Percentiles rank a stretch among this genome's conserved stretches.
Evolutionary conservation across 345 rosid genomes (phyloP).

Genomic region (Citrus unshiu): DNA sequence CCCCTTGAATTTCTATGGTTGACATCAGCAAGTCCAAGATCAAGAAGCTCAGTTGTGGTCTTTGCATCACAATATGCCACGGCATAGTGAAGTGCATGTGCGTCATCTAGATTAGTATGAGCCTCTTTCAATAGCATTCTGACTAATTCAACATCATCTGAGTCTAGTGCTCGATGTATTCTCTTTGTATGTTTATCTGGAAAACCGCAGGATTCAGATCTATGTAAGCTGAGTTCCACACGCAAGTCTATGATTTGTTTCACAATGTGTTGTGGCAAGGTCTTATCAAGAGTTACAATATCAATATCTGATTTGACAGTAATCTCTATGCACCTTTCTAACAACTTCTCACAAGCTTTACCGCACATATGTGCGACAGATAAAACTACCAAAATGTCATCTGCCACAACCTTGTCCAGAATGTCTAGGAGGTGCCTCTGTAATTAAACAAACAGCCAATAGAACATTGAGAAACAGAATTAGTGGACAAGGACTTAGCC

Average conservation of each 20-base stretch:
- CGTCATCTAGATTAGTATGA: constrained; percentile 60
- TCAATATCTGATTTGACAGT: constrained; percentile 24
- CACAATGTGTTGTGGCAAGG: no score
- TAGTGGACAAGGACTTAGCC: background rate
- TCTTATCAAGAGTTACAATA: no score
- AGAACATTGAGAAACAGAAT: background rate
- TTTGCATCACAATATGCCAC: constrained; percentile 75
- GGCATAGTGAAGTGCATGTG: constrained; percentile 77
- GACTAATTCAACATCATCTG: constrained; percentile 83
- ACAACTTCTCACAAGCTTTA: constrained; percentile 47
- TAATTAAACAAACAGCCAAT: constrained; percentile 19
- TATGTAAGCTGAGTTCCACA: constrained; percentile 30
- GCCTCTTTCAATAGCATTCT: constrained; percentile 72
- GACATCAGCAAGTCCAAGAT: constrained; percentile 68
- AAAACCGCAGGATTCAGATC: constrained; percentile 24
- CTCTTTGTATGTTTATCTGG: constrained; percentile 60
- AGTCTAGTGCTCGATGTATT: constrained; percentile 73
- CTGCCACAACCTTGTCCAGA: constrained; percentile 51
- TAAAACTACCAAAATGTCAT: constrained; percentile 64
- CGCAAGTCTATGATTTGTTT: constrained; percentile 42
- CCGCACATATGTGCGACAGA: constrained; percentile 54
- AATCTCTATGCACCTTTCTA: constrained; percentile 43
- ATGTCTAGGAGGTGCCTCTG: constrained; percentile 66
- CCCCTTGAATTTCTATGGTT: constrained; percentile 60
- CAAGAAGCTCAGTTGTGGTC: constrained; percentile 70